Base-by-base conservation (phyloP, 1,284 basidiomycete genomes). In the Ustilago loliicola region DNA sequence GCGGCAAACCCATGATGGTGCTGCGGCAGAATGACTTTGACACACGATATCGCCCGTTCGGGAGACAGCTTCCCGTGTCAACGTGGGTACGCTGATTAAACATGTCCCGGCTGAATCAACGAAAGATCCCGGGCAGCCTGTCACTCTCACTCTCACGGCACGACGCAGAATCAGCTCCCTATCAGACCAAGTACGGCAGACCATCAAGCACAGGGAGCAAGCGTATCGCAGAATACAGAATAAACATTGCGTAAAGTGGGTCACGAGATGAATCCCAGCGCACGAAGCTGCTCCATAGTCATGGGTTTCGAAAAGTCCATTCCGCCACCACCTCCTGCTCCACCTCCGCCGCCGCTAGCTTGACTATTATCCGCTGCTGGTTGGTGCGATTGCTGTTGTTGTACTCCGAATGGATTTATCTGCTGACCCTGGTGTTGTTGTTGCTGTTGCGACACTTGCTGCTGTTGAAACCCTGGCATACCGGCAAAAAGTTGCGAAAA, bases 251-350 rank as follows among this genome's bases (percentile, higher is more conserved):
- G 32, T 9, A 27, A 52, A 25, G 29, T 8, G 17, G 13, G 7
- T 47, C 58, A 75, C n/a, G 66, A 57, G 13, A 78, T 61, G 40
- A 78, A 73, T 2, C 76, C 76, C 19, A 78, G 58, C 19, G 76
- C 67, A 38, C 72, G 71, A 23, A 78, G 40, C 21, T 78, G 76
- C 15, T 78, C 76, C 65, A 78, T 74, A 6, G 67, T 68, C 67
- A 78, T 72, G 4, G 74, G 74, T 29, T 77, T 65, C 13, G 64
- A 68, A n/a, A 72, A 72, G 38, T 77, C 74, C 50, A 73, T 32
- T 30, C 38, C 25, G 7, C 57, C 59, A 1, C 47, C 58, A 0
- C 29, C 34, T 1, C n/a, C n/a, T n/a, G n/a, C 63, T 17, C 27
- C 50, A 11, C 25, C 65, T n/a, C 30, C 65, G 2, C 57, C 29